Evolutionary conservation across 176 grass and related monocot genomes (phyloP).

Genomic region (Metroxylon sagu): DNA sequence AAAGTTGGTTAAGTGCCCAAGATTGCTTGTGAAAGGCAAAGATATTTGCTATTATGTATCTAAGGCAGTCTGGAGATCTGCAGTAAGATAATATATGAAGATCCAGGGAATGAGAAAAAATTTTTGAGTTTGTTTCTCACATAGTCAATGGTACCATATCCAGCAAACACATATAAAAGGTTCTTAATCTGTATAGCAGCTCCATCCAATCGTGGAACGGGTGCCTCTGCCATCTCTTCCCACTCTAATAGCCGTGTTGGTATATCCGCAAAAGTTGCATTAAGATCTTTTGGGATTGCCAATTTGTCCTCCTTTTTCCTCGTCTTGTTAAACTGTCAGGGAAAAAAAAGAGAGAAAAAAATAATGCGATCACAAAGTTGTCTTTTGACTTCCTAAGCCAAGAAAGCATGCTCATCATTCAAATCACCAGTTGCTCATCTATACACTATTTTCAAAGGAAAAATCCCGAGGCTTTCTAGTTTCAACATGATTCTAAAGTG

Average conservation of each 20-base stretch:
- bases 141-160: conserved; percentile 89
- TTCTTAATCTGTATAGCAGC: conserved; percentile 94
- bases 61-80: too few relatives aligned
- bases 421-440: too few relatives aligned
- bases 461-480: too few relatives aligned
- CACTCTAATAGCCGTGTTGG: conserved; percentile 58
- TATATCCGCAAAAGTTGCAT: conserved; percentile 92
- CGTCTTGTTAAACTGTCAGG: conserved; percentile 34
- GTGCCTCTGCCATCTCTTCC: conserved; percentile 85
- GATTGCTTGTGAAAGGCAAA: too few relatives aligned
- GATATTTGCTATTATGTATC: too few relatives aligned
- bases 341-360: background rate
- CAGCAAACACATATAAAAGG: conserved; percentile 96
- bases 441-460: too few relatives aligned
- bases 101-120: background rate
- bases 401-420: too few relatives aligned
- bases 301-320: conserved; percentile 16
- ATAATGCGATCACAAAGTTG: too few relatives aligned
- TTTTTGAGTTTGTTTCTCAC: conserved; percentile 41
- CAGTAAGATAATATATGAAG: conserved; percentile 9
- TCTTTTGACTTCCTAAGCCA: too few relatives aligned
- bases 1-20: too few relatives aligned
- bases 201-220: conserved; percentile 70
- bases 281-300: conserved; percentile 40
- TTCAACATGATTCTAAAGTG: too few relatives aligned